These are phyloP conservation scores for Salix viminalis DNA, from an alignment of 345 rosid species.

Conservation along the genomic window DNA sequence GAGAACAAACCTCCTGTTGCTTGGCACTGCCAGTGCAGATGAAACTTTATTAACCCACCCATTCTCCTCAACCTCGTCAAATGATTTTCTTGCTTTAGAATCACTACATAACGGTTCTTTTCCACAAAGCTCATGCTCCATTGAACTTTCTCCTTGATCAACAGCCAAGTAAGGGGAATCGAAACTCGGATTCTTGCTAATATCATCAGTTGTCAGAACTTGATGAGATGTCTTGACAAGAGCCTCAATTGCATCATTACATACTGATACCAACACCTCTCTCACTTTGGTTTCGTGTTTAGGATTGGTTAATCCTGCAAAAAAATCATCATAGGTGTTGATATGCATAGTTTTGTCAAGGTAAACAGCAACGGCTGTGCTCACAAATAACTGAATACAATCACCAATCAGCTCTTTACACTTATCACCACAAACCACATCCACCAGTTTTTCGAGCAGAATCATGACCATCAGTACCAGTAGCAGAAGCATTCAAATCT, in stretches of 20 bases:
- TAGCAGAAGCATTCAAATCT: background rate
- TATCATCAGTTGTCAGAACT: slow-evolving; percentile 33
- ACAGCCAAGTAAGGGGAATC: slow-evolving; percentile 12
- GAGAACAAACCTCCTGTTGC: slow-evolving; percentile 62
- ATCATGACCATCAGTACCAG: background rate
- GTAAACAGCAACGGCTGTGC: slow-evolving; percentile 71
- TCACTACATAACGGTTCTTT: slow-evolving; percentile 14
- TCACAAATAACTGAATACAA: slow-evolving; percentile 67
- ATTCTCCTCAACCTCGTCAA: slow-evolving; percentile 7
- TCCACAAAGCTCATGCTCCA: background rate
- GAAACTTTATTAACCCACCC: slow-evolving; percentile 58
- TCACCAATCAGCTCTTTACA: slow-evolving; percentile 56
- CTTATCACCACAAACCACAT: slow-evolving; percentile 45
- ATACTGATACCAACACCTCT: slow-evolving; percentile 49
- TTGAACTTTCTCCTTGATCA: slow-evolving; percentile 14
- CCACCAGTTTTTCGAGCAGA: slow-evolving; percentile 30
- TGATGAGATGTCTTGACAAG: slow-evolving; percentile 63
- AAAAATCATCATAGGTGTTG: slow-evolving; percentile 59
- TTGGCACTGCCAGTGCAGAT: slow-evolving; percentile 55
- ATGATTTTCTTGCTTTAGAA: slow-evolving; percentile 8
- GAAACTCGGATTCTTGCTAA: slow-evolving; percentile 1
- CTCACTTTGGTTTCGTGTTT: slow-evolving; percentile 47
- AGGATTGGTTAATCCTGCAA: slow-evolving; percentile 70
- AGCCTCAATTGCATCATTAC: slow-evolving; percentile 59
- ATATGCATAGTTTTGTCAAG: slow-evolving; percentile 66